phyloP scores from a whole-genome alignment of 129 eudicot species.

The Lactuca saligna region DNA sequence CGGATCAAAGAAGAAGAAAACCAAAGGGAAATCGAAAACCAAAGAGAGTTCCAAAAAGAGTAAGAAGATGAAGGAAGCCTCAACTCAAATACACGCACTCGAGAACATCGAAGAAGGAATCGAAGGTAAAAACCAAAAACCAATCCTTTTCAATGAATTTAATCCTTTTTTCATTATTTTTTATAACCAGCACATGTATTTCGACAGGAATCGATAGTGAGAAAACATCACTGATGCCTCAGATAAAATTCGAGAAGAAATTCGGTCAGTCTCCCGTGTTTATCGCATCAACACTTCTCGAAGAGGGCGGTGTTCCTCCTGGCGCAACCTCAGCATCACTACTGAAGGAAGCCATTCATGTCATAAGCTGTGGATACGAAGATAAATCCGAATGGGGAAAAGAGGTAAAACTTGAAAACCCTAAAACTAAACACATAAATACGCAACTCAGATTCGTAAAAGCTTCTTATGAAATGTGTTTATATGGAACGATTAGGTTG shows the following conservation, averaged over 20 bases:
- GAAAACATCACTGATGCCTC: slow-evolving; percentile 68
- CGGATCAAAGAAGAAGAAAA: slow-evolving; percentile 44
- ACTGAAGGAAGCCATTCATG: slow-evolving; percentile 78
- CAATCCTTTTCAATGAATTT: neutral
- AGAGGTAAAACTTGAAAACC: slow-evolving; percentile 60
- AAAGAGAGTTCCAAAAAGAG: slow-evolving; percentile 43
- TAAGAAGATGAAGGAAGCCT: slow-evolving; percentile 47
- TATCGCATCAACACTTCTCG: slow-evolving; percentile 66
- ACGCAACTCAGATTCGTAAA: neutral
- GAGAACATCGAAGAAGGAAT: slow-evolving; percentile 86
- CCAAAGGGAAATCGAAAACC: slow-evolving; percentile 40
- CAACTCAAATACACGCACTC: slow-evolving; percentile 72
- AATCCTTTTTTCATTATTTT: neutral
- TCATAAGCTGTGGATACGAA: slow-evolving; percentile 76
- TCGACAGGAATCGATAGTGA: slow-evolving; percentile 63
- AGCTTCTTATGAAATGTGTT: neutral
- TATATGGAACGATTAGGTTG: slow-evolving; percentile 40
- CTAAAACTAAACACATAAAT: neutral
- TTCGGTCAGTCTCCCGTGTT: slow-evolving; percentile 78
- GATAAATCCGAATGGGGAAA: slow-evolving; percentile 87
- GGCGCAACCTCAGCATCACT: slow-evolving; percentile 63
- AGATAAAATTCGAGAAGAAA: slow-evolving; percentile 67
- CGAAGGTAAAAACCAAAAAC: slow-evolving; percentile 44
- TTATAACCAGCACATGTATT: neutral
- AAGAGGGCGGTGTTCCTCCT: slow-evolving; percentile 62